phyloP scores from a whole-genome alignment of 208 protist species.

The Leishmania tropica region DNA sequence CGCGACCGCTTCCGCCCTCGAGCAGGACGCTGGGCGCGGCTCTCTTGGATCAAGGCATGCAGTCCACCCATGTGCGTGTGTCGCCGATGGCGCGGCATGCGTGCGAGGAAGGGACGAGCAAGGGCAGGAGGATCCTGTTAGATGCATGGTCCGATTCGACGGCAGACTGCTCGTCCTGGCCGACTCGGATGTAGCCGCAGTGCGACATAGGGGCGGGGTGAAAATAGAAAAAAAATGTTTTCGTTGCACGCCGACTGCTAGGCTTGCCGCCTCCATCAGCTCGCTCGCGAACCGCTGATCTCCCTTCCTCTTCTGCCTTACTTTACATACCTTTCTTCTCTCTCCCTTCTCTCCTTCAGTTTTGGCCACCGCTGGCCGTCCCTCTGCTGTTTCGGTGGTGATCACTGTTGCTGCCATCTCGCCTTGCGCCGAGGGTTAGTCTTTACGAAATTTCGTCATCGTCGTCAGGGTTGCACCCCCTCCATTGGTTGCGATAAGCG shows the following conservation, averaged over 20 bases:
- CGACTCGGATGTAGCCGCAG: not conserved
- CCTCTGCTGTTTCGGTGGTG: not conserved
- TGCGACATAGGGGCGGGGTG: not conserved
- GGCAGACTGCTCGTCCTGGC: not conserved
- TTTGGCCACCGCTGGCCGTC: not conserved
- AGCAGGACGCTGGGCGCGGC: not conserved
- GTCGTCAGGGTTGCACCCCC: not conserved
- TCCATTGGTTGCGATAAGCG: not conserved
- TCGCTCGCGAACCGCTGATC: not conserved
- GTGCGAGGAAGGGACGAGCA: not conserved
- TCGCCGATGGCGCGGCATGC: not conserved
- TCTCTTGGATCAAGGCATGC: not conserved
- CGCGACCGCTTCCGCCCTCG: not conserved
- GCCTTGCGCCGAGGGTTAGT: not conserved
- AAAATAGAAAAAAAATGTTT: not conserved
- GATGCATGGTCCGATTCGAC: not conserved
- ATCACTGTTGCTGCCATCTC: too few species aligned
- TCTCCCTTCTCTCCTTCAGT: not conserved
- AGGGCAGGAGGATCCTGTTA: not conserved
- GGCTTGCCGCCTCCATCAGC: not conserved
- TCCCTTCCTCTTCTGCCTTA: not conserved
- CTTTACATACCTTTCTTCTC: not conserved
- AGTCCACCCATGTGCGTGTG: not conserved
- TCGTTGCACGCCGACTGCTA: not conserved
- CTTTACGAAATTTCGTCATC: not conserved